Percentiles rank a stretch among this genome's conserved stretches.
phyloP scores from a whole-genome alignment of 164 flowering plant genomes.

The Chimonanthus praecox region DNA sequence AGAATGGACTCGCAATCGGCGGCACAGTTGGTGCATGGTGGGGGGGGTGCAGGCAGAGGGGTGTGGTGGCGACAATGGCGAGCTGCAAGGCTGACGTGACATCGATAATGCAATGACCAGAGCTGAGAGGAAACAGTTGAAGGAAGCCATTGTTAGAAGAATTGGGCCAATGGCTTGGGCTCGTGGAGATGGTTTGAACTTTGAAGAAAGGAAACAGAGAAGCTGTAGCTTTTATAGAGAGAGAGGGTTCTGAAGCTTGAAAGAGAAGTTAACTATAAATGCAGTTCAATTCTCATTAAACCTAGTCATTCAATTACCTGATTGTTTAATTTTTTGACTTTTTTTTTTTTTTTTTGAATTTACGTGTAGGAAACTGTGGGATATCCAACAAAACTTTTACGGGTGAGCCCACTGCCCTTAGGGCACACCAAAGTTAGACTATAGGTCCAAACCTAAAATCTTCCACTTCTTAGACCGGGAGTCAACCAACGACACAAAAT shows the following conservation, averaged over 20 bases:
- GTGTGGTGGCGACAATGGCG: constrained; percentile 3
- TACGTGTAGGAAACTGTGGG: no score
- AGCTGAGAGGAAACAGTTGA: background rate
- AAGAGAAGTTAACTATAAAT: background rate
- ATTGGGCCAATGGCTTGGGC: background rate
- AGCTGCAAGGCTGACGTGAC: background rate
- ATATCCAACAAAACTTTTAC: no score
- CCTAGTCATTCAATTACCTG: no score
- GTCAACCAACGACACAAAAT: no score
- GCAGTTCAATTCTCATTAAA: no score
- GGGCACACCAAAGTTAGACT: no score
- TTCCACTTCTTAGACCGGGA: no score
- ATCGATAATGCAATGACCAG: background rate
- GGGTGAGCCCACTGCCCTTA: no score
- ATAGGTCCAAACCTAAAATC: no score
- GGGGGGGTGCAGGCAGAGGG: background rate
- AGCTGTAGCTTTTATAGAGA: background rate
- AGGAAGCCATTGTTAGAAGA: constrained; percentile 4
- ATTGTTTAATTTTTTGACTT: no score
- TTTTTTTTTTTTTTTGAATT: no score
- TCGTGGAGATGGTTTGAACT: background rate
- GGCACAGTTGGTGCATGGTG: background rate
- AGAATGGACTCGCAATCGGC: background rate
- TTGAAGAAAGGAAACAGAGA: background rate
- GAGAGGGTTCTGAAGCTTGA: background rate